These are phyloP conservation scores for Chalaropsis thielavioides DNA, from an alignment of 2,329 filamentous ascomycete genomes.

Conservation along the genomic window DNA sequence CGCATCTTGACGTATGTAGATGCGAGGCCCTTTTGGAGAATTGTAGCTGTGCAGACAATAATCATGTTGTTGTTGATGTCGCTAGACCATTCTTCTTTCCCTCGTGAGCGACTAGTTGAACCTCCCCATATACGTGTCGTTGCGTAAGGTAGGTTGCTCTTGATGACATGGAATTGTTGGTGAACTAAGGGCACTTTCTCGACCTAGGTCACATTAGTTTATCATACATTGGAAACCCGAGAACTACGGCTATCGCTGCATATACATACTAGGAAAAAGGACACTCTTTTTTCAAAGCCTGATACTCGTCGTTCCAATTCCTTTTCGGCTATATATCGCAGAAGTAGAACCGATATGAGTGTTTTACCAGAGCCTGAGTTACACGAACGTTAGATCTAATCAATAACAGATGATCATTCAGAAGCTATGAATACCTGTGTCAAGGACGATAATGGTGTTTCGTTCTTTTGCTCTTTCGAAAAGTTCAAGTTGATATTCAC, in stretches of 20 bases:
- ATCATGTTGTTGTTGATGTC: constrained; percentile 54
- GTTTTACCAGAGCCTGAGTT: constrained; percentile 73
- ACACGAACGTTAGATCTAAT: constrained; percentile 15
- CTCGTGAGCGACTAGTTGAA: constrained; percentile 35
- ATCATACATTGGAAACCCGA: neutral
- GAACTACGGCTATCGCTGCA: neutral
- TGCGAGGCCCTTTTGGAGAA: constrained; percentile 63
- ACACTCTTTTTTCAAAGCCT: constrained; percentile 47
- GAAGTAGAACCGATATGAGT: constrained; percentile 76
- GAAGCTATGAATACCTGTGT: constrained; percentile 47
- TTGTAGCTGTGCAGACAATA: constrained; percentile 82
- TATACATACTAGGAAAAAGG: constrained; percentile 65
- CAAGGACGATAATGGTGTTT: constrained; percentile 85
- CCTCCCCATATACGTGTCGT: constrained; percentile 63
- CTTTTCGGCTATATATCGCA: constrained; percentile 59
- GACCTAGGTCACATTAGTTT: constrained; percentile 33
- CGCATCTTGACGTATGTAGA: constrained; percentile 67
- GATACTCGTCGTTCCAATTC: constrained; percentile 56
- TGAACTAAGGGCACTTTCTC: constrained; percentile 82
- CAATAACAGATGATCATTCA: neutral
- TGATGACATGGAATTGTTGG: constrained; percentile 74
- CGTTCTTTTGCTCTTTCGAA: constrained; percentile 73
- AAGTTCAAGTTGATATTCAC: constrained; percentile 84
- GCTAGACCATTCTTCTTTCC: constrained; percentile 36
- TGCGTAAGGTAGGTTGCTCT: constrained; percentile 63